Base-by-base conservation (phyloP, 108 stramenopile species). In the Skeletonema grethae region DNA sequence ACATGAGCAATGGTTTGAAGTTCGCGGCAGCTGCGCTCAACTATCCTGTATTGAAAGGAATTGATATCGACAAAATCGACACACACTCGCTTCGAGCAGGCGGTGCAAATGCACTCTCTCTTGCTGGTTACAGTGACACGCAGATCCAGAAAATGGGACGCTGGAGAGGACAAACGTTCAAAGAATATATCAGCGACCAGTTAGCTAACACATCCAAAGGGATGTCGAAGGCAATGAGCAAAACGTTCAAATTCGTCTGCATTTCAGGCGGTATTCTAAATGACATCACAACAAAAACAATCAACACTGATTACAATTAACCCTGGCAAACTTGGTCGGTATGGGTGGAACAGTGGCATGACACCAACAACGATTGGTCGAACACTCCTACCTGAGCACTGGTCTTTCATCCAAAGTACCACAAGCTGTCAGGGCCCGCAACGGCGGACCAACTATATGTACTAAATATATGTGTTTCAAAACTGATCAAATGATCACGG, bases 61-160 rank as follows among this genome's bases (percentile, higher is more conserved):
- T 66, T 34, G 50, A 48, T 18, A 48, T 31, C 3, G 48, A 30
- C 10, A 18, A 43, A 45, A 41, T 65, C 11, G 43, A 65, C 43
- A 65, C 63, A 10, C 63, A 65, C 43, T 65, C 63, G 9, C 63
- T 65, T 15, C 18, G 63, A 4, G 45, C 45, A 10, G 64, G 64
- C 11, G 64, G 64, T 15, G 43, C 64, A 29, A 65, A 65, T 46
- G 64, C 64, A 3, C 63, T 63, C 3, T 36, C 63, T 24, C 39
- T 63, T 20, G 25, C 35, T 2, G 63, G 63, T 2, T 63, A 63
- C 15, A 41, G 22, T 20, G 36, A 63, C 3, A 45, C 16, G 0
- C 39, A 65, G 5, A 65, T 65, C 1, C 39, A 65, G 29, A 65
- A 65, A 35, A 65, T 20, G 64, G 64, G 63, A 0, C 36, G 63